phyloP scores from a whole-genome alignment of 202 grass and related monocot species.

The Musa balbisiana region DNA sequence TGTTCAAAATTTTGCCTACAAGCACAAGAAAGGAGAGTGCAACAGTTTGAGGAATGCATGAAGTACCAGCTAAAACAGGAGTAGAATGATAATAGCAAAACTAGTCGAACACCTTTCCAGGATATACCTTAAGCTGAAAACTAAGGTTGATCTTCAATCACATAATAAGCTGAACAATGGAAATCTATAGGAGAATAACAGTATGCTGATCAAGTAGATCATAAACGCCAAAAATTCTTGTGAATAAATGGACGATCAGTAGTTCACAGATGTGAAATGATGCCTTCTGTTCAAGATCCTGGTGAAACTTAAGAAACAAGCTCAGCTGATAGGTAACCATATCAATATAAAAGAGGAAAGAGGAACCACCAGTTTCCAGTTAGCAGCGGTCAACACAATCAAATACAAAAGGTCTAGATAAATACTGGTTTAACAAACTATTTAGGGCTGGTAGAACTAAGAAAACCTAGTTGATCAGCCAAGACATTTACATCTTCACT shows the following conservation, averaged over 20 bases:
- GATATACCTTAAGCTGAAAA: neutral
- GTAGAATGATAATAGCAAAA: neutral
- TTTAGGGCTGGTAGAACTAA: neutral
- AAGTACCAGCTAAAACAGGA: no score
- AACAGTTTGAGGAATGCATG: no score
- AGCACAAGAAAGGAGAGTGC: no score
- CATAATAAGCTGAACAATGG: neutral
- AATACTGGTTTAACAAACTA: neutral
- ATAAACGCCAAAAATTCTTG: no score
- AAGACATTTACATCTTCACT: slow-evolving; percentile 1
- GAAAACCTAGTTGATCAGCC: neutral
- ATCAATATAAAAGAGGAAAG: neutral
- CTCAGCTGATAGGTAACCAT: neutral
- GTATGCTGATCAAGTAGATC: no score
- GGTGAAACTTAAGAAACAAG: neutral
- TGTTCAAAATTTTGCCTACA: no score
- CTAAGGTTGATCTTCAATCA: neutral
- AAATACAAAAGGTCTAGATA: neutral
- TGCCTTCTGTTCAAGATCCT: neutral
- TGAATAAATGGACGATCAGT: no score
- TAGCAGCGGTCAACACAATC: neutral
- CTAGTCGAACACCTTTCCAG: neutral
- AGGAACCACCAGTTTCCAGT: neutral
- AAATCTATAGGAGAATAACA: no score
- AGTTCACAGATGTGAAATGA: no score